Percentiles rank a stretch among this genome's conserved stretches.
Evolutionary conservation across 2,329 filamentous ascomycete genomes (phyloP).

Genomic region (Leptographium flavum): DNA sequence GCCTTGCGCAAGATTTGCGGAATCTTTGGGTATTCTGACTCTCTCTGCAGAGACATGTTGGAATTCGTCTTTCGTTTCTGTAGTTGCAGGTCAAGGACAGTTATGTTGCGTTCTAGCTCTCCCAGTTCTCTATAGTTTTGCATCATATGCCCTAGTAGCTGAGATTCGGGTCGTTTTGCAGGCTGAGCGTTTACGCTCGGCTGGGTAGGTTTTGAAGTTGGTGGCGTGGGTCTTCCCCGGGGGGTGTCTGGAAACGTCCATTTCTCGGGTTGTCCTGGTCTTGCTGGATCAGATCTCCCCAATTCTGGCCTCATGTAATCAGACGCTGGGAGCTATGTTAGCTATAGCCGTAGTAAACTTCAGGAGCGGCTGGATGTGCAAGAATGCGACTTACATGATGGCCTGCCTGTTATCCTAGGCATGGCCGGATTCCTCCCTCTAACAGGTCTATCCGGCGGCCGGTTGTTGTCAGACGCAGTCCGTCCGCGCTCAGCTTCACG

Average conservation of each 20-base stretch:
- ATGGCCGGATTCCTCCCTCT: neutral
- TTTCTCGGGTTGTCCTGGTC: neutral
- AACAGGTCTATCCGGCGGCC: neutral
- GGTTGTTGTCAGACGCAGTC: neutral
- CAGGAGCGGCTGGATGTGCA: neutral
- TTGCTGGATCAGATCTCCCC: neutral
- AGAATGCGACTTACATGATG: neutral
- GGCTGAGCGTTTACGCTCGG: neutral
- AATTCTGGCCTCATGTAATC: too few relatives aligned
- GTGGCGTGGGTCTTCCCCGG: neutral
- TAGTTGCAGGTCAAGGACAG: neutral
- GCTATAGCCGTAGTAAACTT: too few relatives aligned
- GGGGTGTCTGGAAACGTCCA: neutral
- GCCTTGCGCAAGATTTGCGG: neutral
- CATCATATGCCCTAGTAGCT: neutral
- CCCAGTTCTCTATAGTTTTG: constrained; percentile 1
- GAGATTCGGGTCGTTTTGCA: neutral
- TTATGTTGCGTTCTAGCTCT: constrained; percentile 1
- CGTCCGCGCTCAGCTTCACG: neutral
- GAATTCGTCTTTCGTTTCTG: constrained; percentile 3
- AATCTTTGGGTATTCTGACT: constrained; percentile 7
- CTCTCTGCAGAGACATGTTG: neutral
- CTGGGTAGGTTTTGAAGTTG: neutral
- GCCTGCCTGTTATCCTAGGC: neutral
- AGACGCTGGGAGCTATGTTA: too few relatives aligned